Percentiles rank a stretch among this genome's conserved stretches.
These are phyloP conservation scores for Cryptococcus wingfieldii DNA, from an alignment of 1,284 basidiomycete genomes.

Conservation along the genomic window DNA sequence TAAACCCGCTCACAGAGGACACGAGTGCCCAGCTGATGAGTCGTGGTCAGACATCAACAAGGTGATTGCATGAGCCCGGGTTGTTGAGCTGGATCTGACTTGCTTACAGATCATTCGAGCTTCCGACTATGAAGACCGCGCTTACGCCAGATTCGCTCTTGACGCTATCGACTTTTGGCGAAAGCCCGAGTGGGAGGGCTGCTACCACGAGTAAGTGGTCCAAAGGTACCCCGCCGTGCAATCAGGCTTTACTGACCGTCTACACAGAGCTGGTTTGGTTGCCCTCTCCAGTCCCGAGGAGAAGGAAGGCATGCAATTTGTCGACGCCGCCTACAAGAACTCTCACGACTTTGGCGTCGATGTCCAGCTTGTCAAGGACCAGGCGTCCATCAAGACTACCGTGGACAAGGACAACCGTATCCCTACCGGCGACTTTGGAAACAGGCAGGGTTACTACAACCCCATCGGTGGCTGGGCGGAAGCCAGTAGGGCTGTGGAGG, in stretches of 20 bases:
- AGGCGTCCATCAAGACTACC: constrained; percentile 21
- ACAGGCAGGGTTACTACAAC: constrained; percentile 63
- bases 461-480: constrained; percentile 79
- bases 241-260: background rate
- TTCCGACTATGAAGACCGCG: constrained; percentile 46
- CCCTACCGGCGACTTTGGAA: constrained; percentile 27
- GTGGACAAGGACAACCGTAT: constrained; percentile 13
- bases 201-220: constrained; percentile 68
- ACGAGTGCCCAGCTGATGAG: background rate
- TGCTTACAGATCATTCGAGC: constrained; percentile 41
- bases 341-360: constrained; percentile 25
- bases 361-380: constrained; percentile 18
- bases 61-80: constrained; percentile 12
- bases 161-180: constrained; percentile 47
- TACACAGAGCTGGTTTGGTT: constrained; percentile 39
- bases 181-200: constrained; percentile 60
- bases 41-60: constrained; percentile 44
- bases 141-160: constrained; percentile 37
- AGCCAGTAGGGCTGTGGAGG: constrained; percentile 63
- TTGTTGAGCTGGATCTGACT: background rate
- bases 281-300: constrained; percentile 24
- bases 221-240: background rate
- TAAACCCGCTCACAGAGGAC: background rate
- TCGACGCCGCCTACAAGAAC: constrained; percentile 36
- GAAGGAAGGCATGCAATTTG: constrained; percentile 29